phyloP scores from a whole-genome alignment of 2,329 filamentous ascomycete genomes.

The Aureobasidium sp. region DNA sequence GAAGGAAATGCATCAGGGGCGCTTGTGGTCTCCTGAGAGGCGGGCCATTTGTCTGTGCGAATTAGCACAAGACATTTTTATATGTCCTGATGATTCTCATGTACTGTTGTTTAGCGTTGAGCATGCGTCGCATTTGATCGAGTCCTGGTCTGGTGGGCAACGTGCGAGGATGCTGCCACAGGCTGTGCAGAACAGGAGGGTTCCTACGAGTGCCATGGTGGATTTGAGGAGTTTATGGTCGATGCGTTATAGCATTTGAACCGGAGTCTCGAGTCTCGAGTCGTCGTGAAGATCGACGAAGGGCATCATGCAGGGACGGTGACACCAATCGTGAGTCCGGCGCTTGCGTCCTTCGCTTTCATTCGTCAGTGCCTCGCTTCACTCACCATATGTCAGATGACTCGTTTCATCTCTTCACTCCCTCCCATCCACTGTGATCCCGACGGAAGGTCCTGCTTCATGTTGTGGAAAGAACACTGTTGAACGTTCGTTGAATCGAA shows the following conservation, averaged over 20 bases:
- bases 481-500: too few relatives aligned
- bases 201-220: constrained; percentile 78
- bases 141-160: constrained; percentile 65
- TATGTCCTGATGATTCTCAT: not conserved
- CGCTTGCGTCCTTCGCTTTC: not conserved
- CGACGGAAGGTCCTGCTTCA: too few relatives aligned
- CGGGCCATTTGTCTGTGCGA: constrained; percentile 32
- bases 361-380: not conserved
- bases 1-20: constrained; percentile 89
- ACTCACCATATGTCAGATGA: too few relatives aligned
- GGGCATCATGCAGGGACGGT: not conserved
- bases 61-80: not conserved
- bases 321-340: not conserved
- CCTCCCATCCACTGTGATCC: too few relatives aligned
- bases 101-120: constrained; percentile 75
- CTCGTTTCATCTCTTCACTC: too few relatives aligned
- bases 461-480: too few relatives aligned
- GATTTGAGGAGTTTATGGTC: too few relatives aligned
- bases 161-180: constrained; percentile 85
- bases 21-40: constrained; percentile 67
- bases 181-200: constrained; percentile 84
- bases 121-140: constrained; percentile 74
- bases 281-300: not conserved
- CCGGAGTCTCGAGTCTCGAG: too few relatives aligned
- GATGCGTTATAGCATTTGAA: too few relatives aligned